Conservation (phyloP, 768 basidiomycete genomes). For the Gloeophyllum trabeum region DNA sequence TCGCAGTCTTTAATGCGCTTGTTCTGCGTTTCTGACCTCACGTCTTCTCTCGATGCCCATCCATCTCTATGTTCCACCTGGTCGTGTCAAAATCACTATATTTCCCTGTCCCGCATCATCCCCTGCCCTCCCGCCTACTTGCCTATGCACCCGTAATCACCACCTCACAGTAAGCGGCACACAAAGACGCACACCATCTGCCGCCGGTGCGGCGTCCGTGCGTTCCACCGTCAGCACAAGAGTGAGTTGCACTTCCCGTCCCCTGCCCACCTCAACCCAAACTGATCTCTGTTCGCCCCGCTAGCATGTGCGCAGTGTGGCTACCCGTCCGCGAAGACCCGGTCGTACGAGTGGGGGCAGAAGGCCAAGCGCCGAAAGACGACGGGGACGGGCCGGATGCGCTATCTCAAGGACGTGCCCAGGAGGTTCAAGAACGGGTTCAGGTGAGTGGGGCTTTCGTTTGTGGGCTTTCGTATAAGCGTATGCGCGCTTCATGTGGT, state of each 20-base stretch:
- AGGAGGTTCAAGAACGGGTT: slow-evolving; percentile 99
- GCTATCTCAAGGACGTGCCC: slow-evolving; percentile 83
- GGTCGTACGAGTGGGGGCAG: slow-evolving; percentile 95
- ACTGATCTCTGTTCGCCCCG: neutral
- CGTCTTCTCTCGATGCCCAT: too few relatives aligned
- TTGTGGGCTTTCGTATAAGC: too few relatives aligned
- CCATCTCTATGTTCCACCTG: too few relatives aligned
- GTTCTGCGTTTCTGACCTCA: too few relatives aligned
- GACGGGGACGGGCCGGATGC: slow-evolving; percentile 95
- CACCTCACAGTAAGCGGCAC: slow-evolving; percentile 84
- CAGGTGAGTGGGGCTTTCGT: slow-evolving; percentile 37
- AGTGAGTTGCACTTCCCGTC: slow-evolving; percentile 36
- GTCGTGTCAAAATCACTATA: too few relatives aligned
- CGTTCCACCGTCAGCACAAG: slow-evolving; percentile 99
- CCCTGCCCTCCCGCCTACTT: neutral
- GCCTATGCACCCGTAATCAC: slow-evolving; percentile 3
- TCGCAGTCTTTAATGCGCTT: neutral
- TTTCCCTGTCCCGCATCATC: neutral
- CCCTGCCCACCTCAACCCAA: neutral
- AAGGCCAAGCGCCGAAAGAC: slow-evolving; percentile 99
- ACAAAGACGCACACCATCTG: slow-evolving; percentile 96
- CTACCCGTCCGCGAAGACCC: slow-evolving; percentile 89
- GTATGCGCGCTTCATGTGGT: slow-evolving; percentile 1
- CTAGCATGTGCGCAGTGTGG: slow-evolving; percentile 93
- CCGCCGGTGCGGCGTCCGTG: slow-evolving; percentile 90